phyloP scores from a whole-genome alignment of 768 basidiomycete genomes.

The Agrocybe praecox region DNA sequence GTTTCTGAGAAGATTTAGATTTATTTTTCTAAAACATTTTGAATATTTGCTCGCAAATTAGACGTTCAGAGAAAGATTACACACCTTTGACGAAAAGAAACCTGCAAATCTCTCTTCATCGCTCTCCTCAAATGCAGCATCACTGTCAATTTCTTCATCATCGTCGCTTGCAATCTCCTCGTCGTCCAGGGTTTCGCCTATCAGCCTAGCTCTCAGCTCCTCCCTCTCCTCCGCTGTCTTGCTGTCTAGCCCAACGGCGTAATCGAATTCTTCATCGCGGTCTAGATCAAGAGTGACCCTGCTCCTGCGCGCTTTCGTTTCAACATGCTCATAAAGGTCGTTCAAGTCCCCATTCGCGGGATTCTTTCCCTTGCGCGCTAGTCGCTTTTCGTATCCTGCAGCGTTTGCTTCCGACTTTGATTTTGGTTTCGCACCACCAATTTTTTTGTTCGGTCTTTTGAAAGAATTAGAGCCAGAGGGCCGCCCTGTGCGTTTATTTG shows the following conservation, averaged over 20 bases:
- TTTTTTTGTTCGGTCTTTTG: slow-evolving; percentile 2
- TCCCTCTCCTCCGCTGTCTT: slow-evolving; percentile 40
- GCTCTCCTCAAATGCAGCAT: slow-evolving; percentile 81
- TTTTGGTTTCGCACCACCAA: slow-evolving; percentile 11
- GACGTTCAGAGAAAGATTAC: slow-evolving; percentile 16
- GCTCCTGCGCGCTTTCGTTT: slow-evolving; percentile 50
- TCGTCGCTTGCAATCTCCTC: slow-evolving; percentile 65
- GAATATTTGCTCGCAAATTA: slow-evolving; percentile 2
- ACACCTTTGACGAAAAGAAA: slow-evolving; percentile 52
- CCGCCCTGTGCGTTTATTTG: not conserved
- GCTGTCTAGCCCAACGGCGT: slow-evolving; percentile 43
- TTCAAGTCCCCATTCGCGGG: slow-evolving; percentile 26
- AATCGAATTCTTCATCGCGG: slow-evolving; percentile 51
- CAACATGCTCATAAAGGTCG: slow-evolving; percentile 70
- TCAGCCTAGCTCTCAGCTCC: slow-evolving; percentile 45
- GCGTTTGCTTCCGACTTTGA: slow-evolving; percentile 40
- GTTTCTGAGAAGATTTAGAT: slow-evolving; percentile 27
- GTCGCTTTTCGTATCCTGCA: slow-evolving; percentile 54
- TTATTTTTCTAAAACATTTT: slow-evolving; percentile 26
- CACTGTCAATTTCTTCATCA: slow-evolving; percentile 87
- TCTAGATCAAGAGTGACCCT: slow-evolving; percentile 58
- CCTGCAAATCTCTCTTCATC: slow-evolving; percentile 80
- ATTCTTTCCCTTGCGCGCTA: slow-evolving; percentile 43
- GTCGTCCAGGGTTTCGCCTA: slow-evolving; percentile 54
- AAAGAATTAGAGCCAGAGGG: not conserved